These are phyloP conservation scores for Quercus lobata DNA, from an alignment of 331 rosid genomes.

Conservation along the genomic window DNA sequence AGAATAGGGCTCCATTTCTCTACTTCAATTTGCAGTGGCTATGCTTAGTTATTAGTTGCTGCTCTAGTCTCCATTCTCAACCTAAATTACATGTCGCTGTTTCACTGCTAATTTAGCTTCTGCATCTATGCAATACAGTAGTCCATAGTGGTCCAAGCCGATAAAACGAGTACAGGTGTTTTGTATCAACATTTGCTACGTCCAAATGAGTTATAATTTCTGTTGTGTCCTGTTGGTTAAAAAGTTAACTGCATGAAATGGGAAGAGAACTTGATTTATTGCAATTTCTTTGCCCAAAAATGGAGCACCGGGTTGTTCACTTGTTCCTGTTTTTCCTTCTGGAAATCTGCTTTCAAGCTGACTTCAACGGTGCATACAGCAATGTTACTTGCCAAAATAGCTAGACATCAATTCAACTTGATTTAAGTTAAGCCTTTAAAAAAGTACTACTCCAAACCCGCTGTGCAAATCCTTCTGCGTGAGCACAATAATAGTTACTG, in stretches of 20 bases:
- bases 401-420: not conserved
- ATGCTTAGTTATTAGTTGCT: slow-evolving; percentile 19
- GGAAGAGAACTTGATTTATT: slow-evolving; percentile 5
- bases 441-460: not conserved
- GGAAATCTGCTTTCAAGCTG: too few relatives aligned
- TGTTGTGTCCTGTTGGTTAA: not conserved
- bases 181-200: not conserved
- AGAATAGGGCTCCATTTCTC: slow-evolving; percentile 1
- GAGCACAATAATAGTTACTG: too few relatives aligned
- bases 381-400: not conserved
- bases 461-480: not conserved
- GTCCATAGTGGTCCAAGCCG: not conserved
- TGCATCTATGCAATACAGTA: not conserved
- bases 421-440: not conserved
- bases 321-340: too few relatives aligned
- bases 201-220: not conserved
- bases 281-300: slow-evolving; percentile 6
- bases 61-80: slow-evolving; percentile 17
- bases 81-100: not conserved
- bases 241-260: not conserved
- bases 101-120: not conserved
- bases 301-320: slow-evolving; percentile 7
- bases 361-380: not conserved
- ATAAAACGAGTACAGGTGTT: not conserved
- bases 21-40: slow-evolving; percentile 23